Evolutionary conservation across 1,139 yeast genomes (phyloP).

Genomic region (Taphrina sp.): DNA sequence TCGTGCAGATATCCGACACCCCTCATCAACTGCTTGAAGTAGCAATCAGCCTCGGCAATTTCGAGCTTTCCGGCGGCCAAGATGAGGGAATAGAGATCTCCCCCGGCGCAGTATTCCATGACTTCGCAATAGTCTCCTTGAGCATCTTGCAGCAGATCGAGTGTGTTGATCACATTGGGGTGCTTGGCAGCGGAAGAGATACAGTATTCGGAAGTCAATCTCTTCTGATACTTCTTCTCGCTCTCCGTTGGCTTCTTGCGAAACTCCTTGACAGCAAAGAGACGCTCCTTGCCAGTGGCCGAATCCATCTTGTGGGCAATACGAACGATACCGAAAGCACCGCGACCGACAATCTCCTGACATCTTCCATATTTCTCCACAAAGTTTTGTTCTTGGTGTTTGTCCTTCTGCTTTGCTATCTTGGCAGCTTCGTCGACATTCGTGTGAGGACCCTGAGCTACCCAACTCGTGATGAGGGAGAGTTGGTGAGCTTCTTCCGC

Average conservation of each 20-base stretch:
- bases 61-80: conserved; percentile 81
- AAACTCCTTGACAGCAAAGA: conserved; percentile 84
- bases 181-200: conserved; percentile 78
- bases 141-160: conserved; percentile 83
- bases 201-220: conserved; percentile 81
- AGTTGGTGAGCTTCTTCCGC: conserved; percentile 55
- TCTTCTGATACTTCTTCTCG: conserved; percentile 60
- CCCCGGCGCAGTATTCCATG: conserved; percentile 50
- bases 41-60: conserved; percentile 88
- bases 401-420: conserved; percentile 46
- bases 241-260: conserved; percentile 58
- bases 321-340: conserved; percentile 77
- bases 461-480: conserved; percentile 75
- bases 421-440: conserved; percentile 18
- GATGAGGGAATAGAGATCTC: conserved; percentile 52
- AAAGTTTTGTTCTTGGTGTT: conserved; percentile 46
- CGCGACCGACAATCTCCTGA: conserved; percentile 77
- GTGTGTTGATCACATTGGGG: conserved; percentile 75
- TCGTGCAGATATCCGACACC: conserved; percentile 96
- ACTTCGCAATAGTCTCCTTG: conserved; percentile 87
- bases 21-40: conserved; percentile 82
- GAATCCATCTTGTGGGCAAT: conserved; percentile 59
- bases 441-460: conserved; percentile 53
- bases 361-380: conserved; percentile 74
- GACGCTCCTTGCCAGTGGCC: conserved; percentile 48